Conservation (phyloP, 164 flowering plant genomes). For the Houttuynia cordata region DNA sequence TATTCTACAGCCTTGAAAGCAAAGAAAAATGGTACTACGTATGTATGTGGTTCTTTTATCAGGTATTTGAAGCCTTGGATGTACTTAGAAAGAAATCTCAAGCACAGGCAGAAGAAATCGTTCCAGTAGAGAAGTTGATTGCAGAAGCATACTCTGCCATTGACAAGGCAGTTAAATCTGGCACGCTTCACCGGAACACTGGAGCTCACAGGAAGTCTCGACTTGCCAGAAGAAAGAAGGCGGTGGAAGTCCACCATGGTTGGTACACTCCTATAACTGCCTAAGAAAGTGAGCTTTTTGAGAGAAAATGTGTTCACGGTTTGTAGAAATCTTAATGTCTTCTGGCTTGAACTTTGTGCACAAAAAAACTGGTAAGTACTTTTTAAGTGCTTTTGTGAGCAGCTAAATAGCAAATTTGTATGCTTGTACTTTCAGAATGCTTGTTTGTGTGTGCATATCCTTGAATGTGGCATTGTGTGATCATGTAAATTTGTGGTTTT, state of each 20-base stretch:
- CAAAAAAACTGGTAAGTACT: no score
- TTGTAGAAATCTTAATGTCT: not conserved
- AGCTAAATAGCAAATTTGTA: no score
- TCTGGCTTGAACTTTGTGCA: not conserved
- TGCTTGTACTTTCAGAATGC: no score
- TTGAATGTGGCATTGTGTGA: no score
- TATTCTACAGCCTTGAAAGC: not conserved
- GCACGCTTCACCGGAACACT: conserved; percentile 81
- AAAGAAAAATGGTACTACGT: not conserved
- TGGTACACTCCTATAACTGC: conserved; percentile 70
- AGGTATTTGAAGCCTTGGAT: conserved; percentile 72
- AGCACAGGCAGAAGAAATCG: conserved; percentile 59
- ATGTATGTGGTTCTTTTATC: not conserved
- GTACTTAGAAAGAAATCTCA: conserved; percentile 57
- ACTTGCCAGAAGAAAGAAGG: conserved; percentile 83
- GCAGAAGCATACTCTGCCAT: conserved; percentile 84
- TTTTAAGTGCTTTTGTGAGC: no score
- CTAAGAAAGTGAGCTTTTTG: not conserved
- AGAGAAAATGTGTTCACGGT: not conserved
- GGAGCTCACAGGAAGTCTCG: conserved; percentile 86
- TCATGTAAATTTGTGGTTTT: no score
- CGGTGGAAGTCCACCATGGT: conserved; percentile 78
- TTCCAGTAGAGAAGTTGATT: conserved; percentile 65
- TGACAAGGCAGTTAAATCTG: conserved; percentile 74
- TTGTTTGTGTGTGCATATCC: no score